Conservation (phyloP, 2,329 filamentous ascomycete species). For the Hypoxylon sp. region DNA sequence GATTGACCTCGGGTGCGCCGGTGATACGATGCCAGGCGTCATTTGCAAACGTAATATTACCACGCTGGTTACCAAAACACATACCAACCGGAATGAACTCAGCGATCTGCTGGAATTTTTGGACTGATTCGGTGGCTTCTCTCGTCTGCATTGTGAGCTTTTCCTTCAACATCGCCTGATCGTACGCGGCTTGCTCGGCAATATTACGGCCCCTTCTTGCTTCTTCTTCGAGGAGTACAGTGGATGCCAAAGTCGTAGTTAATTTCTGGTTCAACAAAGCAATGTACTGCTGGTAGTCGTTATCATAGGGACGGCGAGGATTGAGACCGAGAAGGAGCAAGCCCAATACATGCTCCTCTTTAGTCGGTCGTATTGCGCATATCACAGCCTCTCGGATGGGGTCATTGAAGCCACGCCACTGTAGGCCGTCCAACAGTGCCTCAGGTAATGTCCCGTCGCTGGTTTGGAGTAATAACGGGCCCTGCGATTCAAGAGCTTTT, state of each 20-base stretch:
- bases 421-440: constrained; percentile 68
- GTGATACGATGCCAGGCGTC: constrained; percentile 72
- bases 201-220: constrained; percentile 68
- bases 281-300: constrained; percentile 77
- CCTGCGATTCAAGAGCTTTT: constrained; percentile 54
- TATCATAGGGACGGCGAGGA: constrained; percentile 77
- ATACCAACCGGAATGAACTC: constrained; percentile 81
- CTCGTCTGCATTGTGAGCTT: constrained; percentile 70
- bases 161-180: constrained; percentile 74
- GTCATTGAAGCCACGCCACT: constrained; percentile 74
- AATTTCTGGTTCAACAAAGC: constrained; percentile 67
- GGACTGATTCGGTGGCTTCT: constrained; percentile 66
- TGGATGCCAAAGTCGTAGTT: constrained; percentile 76
- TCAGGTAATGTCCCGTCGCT: constrained; percentile 67
- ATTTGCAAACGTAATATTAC: constrained; percentile 77
- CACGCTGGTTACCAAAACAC: constrained; percentile 75
- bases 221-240: constrained; percentile 78
- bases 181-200: constrained; percentile 74
- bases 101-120: constrained; percentile 76
- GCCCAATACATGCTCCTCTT: constrained; percentile 73
- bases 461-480: constrained; percentile 58
- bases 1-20: constrained; percentile 55
- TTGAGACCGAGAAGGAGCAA: constrained; percentile 79
- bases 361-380: constrained; percentile 75
- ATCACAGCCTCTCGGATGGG: constrained; percentile 74